These are phyloP conservation scores for Paradendryphiella salina DNA, from an alignment of 2,329 filamentous ascomycete species.

Conservation along the genomic window DNA sequence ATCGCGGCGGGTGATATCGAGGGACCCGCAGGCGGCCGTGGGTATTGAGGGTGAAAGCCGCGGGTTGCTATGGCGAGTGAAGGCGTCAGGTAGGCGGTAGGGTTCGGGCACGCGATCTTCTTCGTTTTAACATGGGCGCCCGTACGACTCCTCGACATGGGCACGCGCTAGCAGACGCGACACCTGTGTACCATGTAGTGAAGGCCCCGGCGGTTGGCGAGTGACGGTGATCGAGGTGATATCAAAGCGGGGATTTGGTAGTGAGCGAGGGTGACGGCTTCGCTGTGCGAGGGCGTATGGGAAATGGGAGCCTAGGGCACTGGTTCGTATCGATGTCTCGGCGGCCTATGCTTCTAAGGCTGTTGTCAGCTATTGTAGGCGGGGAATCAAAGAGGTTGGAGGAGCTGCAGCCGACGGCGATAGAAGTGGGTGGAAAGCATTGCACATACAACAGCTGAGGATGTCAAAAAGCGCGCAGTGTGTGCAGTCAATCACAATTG, in stretches of 20 bases:
- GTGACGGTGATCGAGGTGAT: conserved; percentile 13
- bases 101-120: conserved; percentile 52
- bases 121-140: conserved; percentile 55
- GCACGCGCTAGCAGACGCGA: conserved; percentile 35
- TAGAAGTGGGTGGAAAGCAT: conserved; percentile 32
- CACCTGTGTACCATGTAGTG: conserved; percentile 35
- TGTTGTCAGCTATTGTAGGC: conserved; percentile 26
- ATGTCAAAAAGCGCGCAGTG: conserved; percentile 28
- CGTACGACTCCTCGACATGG: conserved; percentile 40
- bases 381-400: conserved; percentile 25
- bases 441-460: conserved; percentile 35
- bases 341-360: conserved; percentile 17
- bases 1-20: conserved; percentile 27
- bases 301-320: conserved; percentile 10
- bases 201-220: conserved; percentile 14
- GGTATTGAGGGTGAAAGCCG: conserved; percentile 31
- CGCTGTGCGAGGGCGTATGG: conserved; percentile 7
- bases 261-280: conserved; percentile 17
- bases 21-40: conserved; percentile 38
- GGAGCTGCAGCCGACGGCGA: conserved; percentile 25
- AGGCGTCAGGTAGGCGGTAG: conserved; percentile 49
- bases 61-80: conserved; percentile 26
- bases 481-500: conserved; percentile 41
- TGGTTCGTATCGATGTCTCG: conserved; percentile 27
- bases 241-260: conserved; percentile 19